Evolutionary conservation across 2,329 filamentous ascomycete species (phyloP).

Genomic region (Apiospora rasikravindrae): DNA sequence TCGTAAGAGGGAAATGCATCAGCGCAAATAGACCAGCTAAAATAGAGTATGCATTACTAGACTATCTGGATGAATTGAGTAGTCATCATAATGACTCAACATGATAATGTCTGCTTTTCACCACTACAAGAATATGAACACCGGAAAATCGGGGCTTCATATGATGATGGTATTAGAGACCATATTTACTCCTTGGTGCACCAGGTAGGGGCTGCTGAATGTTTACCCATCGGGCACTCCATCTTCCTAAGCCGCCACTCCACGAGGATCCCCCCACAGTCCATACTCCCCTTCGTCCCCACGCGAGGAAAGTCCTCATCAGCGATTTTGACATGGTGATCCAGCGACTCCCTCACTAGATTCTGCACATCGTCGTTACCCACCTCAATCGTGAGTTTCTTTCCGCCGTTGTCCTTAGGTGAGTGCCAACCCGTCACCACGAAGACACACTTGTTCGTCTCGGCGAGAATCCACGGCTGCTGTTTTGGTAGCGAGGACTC

Average conservation of each 20-base stretch:
- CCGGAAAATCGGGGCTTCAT: no score
- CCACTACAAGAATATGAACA: neutral
- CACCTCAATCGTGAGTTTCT: neutral
- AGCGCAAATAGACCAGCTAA: neutral
- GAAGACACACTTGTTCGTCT: neutral
- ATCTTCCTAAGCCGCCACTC: conserved; percentile 1
- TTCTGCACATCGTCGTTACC: neutral
- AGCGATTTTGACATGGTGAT: neutral
- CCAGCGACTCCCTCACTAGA: neutral
- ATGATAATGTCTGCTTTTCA: neutral
- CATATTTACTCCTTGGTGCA: neutral
- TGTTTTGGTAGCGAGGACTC: neutral
- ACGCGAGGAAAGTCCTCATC: neutral
- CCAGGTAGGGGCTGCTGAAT: neutral
- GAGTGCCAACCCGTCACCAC: neutral
- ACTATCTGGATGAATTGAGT: neutral
- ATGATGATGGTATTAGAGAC: neutral
- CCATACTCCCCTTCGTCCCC: neutral
- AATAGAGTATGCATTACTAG: neutral
- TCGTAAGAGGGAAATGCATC: neutral
- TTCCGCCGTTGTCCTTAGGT: neutral
- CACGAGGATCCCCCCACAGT: neutral
- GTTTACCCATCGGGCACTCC: neutral
- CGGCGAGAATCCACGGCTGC: neutral
- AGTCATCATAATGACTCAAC: neutral